Base-by-base conservation (phyloP, 2,329 filamentous ascomycete genomes). In the Orbilia blumenaviensis region DNA sequence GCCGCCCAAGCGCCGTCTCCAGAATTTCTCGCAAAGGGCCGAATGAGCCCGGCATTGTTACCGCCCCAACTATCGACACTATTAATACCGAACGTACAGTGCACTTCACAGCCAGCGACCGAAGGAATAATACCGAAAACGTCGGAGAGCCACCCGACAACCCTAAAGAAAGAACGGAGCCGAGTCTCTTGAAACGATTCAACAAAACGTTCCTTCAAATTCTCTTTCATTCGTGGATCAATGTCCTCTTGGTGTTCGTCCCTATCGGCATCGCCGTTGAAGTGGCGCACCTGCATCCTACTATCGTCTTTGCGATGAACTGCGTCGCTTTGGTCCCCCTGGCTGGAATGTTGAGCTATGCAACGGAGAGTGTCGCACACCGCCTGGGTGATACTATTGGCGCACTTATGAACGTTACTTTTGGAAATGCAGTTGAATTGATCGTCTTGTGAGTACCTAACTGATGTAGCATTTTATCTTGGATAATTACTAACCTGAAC, bases 401-500 rank as follows among this genome's bases (percentile, higher is more conserved):
- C 66, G 90, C 91, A 34, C 83, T 93, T 80, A 86, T 92, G 81
- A 93, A 92, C 80, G 89, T 92, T 75, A 92, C 90, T 7, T 92
- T 92, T 84, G 90, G 91, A 79, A 93, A 93, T 82, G 90, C 91
- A 21, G 91, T 93, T 23, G 91, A 93, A 82, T 83, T 93, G 81
- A 93, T 93, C 81, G 92, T 93, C 78, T 93, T 92, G 85, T 87
- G 82, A 81, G 85, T 81, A 4, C 14, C 60, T 34, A 18, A 8
- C 21, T 60, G 3, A 36, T 36, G 12, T 38, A 6, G 2, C 21
- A 38, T 9, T 34, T n/a, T 14, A 34, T 42, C 8, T 41, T 44
- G 7, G 10, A 46, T 58, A 58, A 41, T 61, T 41, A 46, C 78
- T 80, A 73, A 80, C 61, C 66, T 50, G 41, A 27, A n/a, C n/a